phyloP scores from a whole-genome alignment of 2,329 filamentous ascomycete species.

The Xylariaceae sp. region DNA sequence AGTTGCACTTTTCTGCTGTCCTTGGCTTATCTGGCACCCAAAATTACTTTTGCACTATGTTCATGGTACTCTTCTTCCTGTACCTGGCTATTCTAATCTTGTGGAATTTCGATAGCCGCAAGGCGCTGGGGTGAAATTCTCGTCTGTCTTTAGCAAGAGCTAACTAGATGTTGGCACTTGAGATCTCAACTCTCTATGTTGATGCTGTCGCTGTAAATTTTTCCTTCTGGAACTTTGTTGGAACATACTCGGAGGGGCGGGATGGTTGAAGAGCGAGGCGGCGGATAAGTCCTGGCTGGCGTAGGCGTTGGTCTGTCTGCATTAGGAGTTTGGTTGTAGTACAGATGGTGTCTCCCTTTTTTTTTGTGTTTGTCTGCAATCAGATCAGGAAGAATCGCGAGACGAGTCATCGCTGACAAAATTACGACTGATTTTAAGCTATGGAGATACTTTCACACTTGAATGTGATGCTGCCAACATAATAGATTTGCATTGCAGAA shows the following conservation, averaged over 20 bases:
- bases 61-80: slow-evolving; percentile 27
- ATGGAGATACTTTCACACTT: too few species aligned
- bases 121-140: slow-evolving; percentile 18
- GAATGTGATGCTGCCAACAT: too few species aligned
- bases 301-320: slow-evolving; percentile 19
- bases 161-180: slow-evolving; percentile 5
- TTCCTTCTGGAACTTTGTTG: slow-evolving; percentile 26
- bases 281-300: slow-evolving; percentile 23
- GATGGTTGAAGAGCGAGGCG: slow-evolving; percentile 24
- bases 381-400: slow-evolving; percentile 9
- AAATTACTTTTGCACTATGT: slow-evolving; percentile 8
- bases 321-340: too few species aligned
- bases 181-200: slow-evolving; percentile 16
- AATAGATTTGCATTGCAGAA: not conserved
- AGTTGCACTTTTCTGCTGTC: slow-evolving; percentile 4
- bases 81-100: slow-evolving; percentile 30
- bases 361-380: not conserved
- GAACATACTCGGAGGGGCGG: slow-evolving; percentile 36
- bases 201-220: slow-evolving; percentile 21
- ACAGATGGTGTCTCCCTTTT: too few species aligned
- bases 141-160: slow-evolving; percentile 5
- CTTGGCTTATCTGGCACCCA: slow-evolving; percentile 1
- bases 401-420: slow-evolving; percentile 3
- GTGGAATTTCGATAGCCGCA: slow-evolving; percentile 22
- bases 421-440: not conserved